These are phyloP conservation scores for Chlamydomonas schloesseri DNA, from an alignment of 139 green algal species.

Conservation along the genomic window DNA sequence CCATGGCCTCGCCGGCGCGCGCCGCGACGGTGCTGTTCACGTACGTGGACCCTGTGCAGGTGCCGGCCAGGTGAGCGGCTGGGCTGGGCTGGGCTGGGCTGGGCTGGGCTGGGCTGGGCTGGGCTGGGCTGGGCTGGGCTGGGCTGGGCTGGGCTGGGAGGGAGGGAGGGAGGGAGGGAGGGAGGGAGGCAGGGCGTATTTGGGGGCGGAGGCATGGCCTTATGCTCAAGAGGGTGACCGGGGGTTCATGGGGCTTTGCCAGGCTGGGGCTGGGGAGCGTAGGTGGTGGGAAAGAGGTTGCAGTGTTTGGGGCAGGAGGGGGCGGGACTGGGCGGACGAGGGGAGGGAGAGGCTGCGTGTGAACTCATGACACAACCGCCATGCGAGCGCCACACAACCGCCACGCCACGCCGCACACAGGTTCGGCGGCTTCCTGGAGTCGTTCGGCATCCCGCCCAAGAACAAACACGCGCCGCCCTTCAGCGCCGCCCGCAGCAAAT, in stretches of 20 bases:
- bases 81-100: too few species aligned
- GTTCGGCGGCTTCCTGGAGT: constrained; percentile 37
- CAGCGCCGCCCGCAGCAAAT: constrained; percentile 1
- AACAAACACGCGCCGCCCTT: not conserved
- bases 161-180: not conserved
- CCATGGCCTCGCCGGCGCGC: not conserved
- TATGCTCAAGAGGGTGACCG: too few species aligned
- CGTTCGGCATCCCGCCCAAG: not conserved
- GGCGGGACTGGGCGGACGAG: too few species aligned
- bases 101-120: too few species aligned
- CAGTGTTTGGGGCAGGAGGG: too few species aligned
- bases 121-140: too few species aligned
- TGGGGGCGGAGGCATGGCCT: too few species aligned
- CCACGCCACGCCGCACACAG: not conserved
- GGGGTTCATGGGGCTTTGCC: too few species aligned
- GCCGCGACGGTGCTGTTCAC: not conserved
- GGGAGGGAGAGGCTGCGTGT: not conserved
- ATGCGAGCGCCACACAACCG: too few species aligned
- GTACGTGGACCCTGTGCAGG: constrained; percentile 32
- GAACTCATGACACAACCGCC: too few species aligned
- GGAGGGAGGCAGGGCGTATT: not conserved
- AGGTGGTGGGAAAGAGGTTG: too few species aligned
- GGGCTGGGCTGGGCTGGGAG: not conserved
- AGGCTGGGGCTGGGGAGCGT: too few species aligned
- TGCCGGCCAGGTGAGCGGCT: not conserved